Base-by-base conservation (phyloP, 2,329 filamentous ascomycete genomes). In the Cercospora sp. region DNA sequence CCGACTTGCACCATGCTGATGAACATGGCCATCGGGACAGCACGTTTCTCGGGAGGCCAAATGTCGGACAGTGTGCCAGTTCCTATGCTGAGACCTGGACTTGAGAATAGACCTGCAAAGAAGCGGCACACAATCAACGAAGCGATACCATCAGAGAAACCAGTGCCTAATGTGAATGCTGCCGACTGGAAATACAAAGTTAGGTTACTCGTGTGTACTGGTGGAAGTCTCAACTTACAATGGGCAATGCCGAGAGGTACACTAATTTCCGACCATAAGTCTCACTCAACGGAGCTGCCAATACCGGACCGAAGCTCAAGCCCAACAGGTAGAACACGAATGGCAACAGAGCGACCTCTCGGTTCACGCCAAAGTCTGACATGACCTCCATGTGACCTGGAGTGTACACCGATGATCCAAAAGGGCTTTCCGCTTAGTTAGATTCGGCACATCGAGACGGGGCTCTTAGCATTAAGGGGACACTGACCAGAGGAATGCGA, bases 81-180 rank as follows among this genome's bases (percentile, higher is more conserved):
- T 12, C 70, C 72, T 36, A 71, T 67, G 6, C 63, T 63, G 1
- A 74, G 48, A 4, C 75, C 91, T 84, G 72, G 91, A 86, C 51
- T 89, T 30, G 90, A 90, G 70, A 90, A 90, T 76, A 90, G 77
- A 0, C 91, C 90, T 60, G 91, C 91, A 73, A 93, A 91, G 81
- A 94, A 89, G 2, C 88, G 81, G 28, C 87, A 79, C 8, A 88
- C 77, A 60, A 84, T 82, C 2, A 90, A 72, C 0, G 80, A 82
- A 0, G 78, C 83, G 16, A 89, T 85, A 33, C 77, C 83, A 23
- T 83, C 79, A 0, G 84, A 81, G 36, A 87, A 81, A 0, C 84
- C 87, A 0, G 83, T 82, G 2, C 87, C 88, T 0, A 89, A 74
- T 0, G 84, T 85, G 73, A 89, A 90, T 0, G 89, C 73, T 2